Percentiles rank a stretch among this genome's conserved stretches.
These are phyloP conservation scores for Jatropha podagrica DNA, from an alignment of 441 rosid species.

Conservation along the genomic window DNA sequence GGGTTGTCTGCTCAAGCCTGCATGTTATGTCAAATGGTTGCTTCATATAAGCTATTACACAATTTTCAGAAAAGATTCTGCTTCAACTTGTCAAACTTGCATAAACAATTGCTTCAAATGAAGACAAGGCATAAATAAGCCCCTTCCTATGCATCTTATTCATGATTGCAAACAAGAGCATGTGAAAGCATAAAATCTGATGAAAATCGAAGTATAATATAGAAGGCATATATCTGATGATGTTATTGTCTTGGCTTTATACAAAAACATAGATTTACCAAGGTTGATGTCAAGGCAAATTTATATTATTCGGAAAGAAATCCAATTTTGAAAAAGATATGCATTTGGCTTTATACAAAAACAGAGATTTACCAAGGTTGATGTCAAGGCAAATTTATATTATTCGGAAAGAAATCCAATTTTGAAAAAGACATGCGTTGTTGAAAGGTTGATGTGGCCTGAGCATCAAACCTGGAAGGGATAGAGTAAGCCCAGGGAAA, in stretches of 20 bases:
- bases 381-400: neutral
- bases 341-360: too few relatives aligned
- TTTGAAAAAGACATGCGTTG: neutral
- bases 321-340: neutral
- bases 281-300: neutral
- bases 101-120: neutral
- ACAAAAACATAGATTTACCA: neutral
- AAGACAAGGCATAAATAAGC: neutral
- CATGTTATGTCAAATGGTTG: neutral
- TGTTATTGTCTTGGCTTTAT: neutral
- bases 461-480: neutral
- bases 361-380: neutral
- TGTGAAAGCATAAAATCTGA: neutral
- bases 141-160: neutral
- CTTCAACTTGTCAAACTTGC: neutral
- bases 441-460: neutral
- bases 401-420: neutral
- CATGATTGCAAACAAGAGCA: neutral
- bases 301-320: neutral
- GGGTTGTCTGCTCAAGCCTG: slow-evolving; percentile 74
- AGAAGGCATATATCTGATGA: neutral
- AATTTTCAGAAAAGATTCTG: neutral
- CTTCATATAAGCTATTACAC: slow-evolving; percentile 1
- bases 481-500: neutral
- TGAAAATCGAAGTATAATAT: neutral